A percentile compares a stretch with the other conserved stretches of the same genome.
Evolutionary conservation across 2,329 filamentous ascomycete species (phyloP).

Genomic region (Trichoderma guizhouense): DNA sequence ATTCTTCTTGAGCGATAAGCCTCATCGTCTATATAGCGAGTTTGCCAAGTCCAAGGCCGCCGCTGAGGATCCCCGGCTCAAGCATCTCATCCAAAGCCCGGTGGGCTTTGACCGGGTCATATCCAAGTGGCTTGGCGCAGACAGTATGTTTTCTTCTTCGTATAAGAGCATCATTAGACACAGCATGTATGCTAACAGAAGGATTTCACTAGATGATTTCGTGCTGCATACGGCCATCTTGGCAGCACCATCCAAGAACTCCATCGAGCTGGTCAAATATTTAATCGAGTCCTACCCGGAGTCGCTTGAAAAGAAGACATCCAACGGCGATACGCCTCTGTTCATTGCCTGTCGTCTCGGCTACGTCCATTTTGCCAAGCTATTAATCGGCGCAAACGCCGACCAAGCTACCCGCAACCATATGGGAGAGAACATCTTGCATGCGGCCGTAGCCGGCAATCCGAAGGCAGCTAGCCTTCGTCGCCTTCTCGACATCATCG

Average conservation of each 20-base stretch:
- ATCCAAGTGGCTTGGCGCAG: conserved; percentile 56
- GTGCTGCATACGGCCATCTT: conserved; percentile 65
- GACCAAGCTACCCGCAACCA: conserved; percentile 64
- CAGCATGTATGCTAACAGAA: conserved; percentile 23
- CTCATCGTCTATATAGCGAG: conserved; percentile 63
- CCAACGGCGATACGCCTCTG: conserved; percentile 62
- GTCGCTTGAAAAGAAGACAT: conserved; percentile 59
- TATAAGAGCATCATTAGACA: too few species aligned
- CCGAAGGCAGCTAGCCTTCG: conserved; percentile 38
- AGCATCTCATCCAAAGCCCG: conserved; percentile 55
- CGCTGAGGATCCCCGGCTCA: conserved; percentile 58
- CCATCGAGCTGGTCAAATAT: conserved; percentile 59
- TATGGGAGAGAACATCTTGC: conserved; percentile 64
- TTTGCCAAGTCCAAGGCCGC: conserved; percentile 61
- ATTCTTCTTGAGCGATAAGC: conserved; percentile 73
- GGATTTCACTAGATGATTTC: conserved; percentile 47
- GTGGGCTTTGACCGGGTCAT: conserved; percentile 64
- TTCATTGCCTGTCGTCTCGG: conserved; percentile 60
- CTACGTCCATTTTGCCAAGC: conserved; percentile 52
- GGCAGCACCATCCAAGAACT: conserved; percentile 37
- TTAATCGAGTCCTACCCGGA: conserved; percentile 58
- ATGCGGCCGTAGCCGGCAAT: conserved; percentile 45
- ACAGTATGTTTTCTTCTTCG: conserved; percentile 46
- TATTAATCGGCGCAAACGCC: conserved; percentile 65
- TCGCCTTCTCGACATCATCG: conserved; percentile 55